A percentile compares a stretch with the other conserved stretches of the same genome.
These are phyloP conservation scores for Pseudotsuga menziesii DNA, from an alignment of 75 land plant species.

Conservation along the genomic window DNA sequence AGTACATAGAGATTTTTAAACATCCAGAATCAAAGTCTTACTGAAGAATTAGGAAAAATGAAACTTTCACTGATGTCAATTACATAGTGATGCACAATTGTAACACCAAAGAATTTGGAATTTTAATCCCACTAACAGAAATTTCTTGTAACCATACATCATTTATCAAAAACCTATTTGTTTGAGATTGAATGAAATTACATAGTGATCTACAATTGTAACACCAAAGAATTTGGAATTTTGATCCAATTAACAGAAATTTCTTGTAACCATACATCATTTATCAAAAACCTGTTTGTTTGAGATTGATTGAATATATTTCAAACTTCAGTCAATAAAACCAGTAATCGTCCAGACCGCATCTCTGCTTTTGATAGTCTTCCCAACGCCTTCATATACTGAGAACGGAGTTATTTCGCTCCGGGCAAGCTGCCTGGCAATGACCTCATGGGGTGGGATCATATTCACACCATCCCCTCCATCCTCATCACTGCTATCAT, in stretches of 20 bases:
- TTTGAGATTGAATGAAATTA: background rate
- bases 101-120: background rate
- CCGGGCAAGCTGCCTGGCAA: slow-evolving; percentile 47
- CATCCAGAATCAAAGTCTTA: too few species aligned
- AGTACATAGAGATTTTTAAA: too few species aligned
- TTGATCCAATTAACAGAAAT: background rate
- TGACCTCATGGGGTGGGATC: slow-evolving; percentile 71
- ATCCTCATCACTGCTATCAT: slow-evolving; percentile 5
- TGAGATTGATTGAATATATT: background rate
- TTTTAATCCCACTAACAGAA: background rate
- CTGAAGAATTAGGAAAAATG: too few species aligned
- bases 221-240: background rate
- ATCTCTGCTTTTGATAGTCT: slow-evolving; percentile 80
- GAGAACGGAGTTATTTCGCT: slow-evolving; percentile 22
- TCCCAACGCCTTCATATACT: slow-evolving; percentile 71
- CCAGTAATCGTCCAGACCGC: slow-evolving; percentile 69
- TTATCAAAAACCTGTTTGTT: background rate
- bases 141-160: background rate
- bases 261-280: background rate
- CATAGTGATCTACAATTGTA: too few species aligned
- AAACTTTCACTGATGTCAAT: too few species aligned
- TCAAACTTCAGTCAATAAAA: slow-evolving; percentile 49
- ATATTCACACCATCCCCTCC: slow-evolving; percentile 18
- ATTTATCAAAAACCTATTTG: background rate
- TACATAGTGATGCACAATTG: too few species aligned